phyloP scores from a whole-genome alignment of 352 stramenopile species.

The Hyaloperonospora arabidopsidis region DNA sequence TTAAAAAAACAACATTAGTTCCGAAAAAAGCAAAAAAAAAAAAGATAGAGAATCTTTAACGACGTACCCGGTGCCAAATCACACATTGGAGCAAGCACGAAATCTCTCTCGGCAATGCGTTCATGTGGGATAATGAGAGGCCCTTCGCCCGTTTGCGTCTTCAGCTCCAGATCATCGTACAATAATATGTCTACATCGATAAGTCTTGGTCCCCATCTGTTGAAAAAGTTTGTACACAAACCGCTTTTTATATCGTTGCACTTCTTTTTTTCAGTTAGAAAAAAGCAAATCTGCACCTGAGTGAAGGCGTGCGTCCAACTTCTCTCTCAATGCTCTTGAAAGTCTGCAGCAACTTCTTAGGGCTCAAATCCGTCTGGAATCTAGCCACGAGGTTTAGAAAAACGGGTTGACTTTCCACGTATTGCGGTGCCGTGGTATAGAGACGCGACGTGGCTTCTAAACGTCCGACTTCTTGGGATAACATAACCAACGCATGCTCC shows the following conservation, averaged over 20 bases:
- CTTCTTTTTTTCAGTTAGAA: not conserved
- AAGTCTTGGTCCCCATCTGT: conserved; percentile 86
- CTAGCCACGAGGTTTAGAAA: conserved; percentile 93
- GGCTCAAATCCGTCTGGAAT: conserved; percentile 75
- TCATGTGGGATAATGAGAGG: conserved; percentile 92
- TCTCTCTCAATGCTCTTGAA: conserved; percentile 88
- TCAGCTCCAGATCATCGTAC: conserved; percentile 75
- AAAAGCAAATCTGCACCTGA: conserved; percentile 26
- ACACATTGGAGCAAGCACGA: conserved; percentile 93
- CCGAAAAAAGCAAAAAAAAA: not conserved
- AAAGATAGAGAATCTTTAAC: not conserved
- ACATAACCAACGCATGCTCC: conserved; percentile 49
- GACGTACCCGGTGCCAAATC: conserved; percentile 78
- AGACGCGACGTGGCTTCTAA: conserved; percentile 85
- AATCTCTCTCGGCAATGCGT: conserved; percentile 91
- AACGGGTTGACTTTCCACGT: conserved; percentile 90
- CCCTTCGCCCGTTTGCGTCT: conserved; percentile 53
- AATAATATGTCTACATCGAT: conserved; percentile 96
- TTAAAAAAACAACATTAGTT: not conserved
- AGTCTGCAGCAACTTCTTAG: conserved; percentile 63
- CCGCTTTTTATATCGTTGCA: not conserved
- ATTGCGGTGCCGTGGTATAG: conserved; percentile 90
- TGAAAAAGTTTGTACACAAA: conserved; percentile 8
- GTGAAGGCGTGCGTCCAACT: conserved; percentile 71
- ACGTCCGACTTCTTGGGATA: conserved; percentile 33